phyloP scores from a whole-genome alignment of 176 grass and related monocot species.

The Carex scoparia region DNA sequence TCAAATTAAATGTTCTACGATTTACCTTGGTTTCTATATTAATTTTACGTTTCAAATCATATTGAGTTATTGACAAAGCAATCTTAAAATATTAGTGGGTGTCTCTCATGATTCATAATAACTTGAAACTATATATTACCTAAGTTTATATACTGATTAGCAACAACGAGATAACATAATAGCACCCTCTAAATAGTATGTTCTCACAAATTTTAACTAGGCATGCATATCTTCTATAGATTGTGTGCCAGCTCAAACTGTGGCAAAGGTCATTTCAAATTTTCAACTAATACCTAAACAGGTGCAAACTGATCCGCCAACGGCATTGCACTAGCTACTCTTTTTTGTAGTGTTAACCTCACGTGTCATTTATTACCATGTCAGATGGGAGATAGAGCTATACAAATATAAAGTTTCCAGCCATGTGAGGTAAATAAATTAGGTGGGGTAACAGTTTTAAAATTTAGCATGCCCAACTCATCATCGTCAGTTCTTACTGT shows the following conservation, averaged over 20 bases:
- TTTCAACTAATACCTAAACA: conserved; percentile 33
- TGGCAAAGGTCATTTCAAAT: background rate
- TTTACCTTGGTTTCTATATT: background rate
- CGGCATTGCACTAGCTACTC: background rate
- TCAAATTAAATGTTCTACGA: background rate
- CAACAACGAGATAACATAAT: background rate
- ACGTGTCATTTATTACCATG: conserved; percentile 43
- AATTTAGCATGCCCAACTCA: background rate
- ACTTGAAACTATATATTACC: background rate
- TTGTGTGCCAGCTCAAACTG: conserved; percentile 1
- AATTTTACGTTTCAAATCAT: background rate
- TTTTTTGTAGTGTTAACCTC: conserved; percentile 10
- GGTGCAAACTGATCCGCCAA: conserved; percentile 3
- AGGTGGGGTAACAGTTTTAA: conserved; percentile 33
- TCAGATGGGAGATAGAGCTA: conserved; percentile 15
- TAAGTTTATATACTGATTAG: background rate
- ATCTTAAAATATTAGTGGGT: background rate
- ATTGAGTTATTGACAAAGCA: background rate
- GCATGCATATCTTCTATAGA: conserved; percentile 1
- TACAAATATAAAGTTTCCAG: conserved; percentile 30
- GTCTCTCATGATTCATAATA: background rate
- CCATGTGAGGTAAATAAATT: conserved; percentile 59
- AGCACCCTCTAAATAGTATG: background rate
- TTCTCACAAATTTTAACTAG: background rate
- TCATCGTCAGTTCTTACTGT: background rate